phyloP scores from a whole-genome alignment of 192 early-diverging fungal genomes.

The Backusella morwellensis region DNA sequence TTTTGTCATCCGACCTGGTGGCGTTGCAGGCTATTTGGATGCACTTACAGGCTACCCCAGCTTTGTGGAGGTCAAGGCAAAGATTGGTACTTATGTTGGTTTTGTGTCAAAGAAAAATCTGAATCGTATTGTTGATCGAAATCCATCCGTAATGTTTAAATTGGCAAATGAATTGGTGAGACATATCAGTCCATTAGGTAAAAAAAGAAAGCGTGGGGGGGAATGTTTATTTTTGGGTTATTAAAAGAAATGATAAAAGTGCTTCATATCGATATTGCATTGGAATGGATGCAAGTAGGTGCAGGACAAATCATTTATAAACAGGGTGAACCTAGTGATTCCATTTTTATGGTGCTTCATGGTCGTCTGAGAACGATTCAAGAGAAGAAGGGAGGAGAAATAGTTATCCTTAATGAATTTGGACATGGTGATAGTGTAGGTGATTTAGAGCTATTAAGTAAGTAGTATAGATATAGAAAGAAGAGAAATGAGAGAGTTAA shows the following conservation, averaged over 20 bases:
- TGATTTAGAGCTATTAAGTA: conserved; percentile 87
- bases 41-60: conserved; percentile 90
- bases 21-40: conserved; percentile 88
- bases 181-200: conserved; percentile 75
- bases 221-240: background rate
- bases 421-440: conserved; percentile 96
- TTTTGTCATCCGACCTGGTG: conserved; percentile 82
- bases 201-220: conserved; percentile 1
- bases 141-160: conserved; percentile 80
- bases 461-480: conserved; percentile 9
- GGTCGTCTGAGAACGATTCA: conserved; percentile 89
- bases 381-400: conserved; percentile 56
- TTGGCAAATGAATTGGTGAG: conserved; percentile 85
- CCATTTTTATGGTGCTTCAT: conserved; percentile 89
- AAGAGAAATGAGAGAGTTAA: background rate
- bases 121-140: conserved; percentile 79
- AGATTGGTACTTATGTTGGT: conserved; percentile 81
- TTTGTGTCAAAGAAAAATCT: conserved; percentile 82
- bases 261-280: conserved; percentile 76
- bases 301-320: conserved; percentile 91
- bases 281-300: conserved; percentile 94
- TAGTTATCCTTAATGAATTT: conserved; percentile 87
- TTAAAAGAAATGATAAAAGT: conserved; percentile 30
- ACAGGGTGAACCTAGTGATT: conserved; percentile 80
- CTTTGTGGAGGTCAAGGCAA: conserved; percentile 81